These are phyloP conservation scores for Phytophthora citricola DNA, from an alignment of 352 stramenopile genomes.

Conservation along the genomic window DNA sequence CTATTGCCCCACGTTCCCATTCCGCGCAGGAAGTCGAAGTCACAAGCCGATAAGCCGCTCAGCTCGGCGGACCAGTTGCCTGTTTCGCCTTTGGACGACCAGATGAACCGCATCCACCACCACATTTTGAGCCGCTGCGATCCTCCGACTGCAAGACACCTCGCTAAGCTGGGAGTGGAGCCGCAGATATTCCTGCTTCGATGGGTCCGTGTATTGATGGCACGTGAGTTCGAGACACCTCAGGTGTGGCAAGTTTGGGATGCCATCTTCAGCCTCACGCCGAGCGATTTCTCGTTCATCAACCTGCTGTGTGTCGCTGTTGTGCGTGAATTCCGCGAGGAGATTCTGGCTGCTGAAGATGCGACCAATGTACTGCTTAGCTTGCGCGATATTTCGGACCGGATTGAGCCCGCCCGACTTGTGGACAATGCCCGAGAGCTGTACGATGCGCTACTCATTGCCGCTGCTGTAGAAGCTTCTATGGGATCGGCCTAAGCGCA, in stretches of 20 bases:
- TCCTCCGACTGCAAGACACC: conserved; percentile 59
- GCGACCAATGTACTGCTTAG: conserved; percentile 60
- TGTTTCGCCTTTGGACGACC: conserved; percentile 61
- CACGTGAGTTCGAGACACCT: conserved; percentile 74
- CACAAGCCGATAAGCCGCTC: conserved; percentile 25
- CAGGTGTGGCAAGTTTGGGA: conserved; percentile 86
- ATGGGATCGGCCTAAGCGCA: conserved; percentile 24
- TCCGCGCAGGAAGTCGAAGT: conserved; percentile 19
- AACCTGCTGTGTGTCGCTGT: conserved; percentile 80
- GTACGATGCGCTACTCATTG: conserved; percentile 72
- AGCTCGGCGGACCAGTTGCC: conserved; percentile 43
- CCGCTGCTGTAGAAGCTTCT: conserved; percentile 61
- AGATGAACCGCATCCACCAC: conserved; percentile 80
- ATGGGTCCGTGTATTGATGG: conserved; percentile 82
- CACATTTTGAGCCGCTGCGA: conserved; percentile 71
- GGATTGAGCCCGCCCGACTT: conserved; percentile 54
- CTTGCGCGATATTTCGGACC: conserved; percentile 62
- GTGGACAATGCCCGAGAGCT: conserved; percentile 68
- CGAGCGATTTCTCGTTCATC: conserved; percentile 78
- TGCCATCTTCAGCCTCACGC: conserved; percentile 76
- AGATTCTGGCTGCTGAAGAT: conserved; percentile 72
- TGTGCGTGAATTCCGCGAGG: conserved; percentile 66
- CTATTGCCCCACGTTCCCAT: conserved; percentile 51
- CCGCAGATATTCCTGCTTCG: conserved; percentile 78
- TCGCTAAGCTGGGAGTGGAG: conserved; percentile 58